Evolutionary conservation across 78 protist species (phyloP), one percentile per base, ranked within the genome.

Genomic region (Pigoraptor vietnamica): DNA sequence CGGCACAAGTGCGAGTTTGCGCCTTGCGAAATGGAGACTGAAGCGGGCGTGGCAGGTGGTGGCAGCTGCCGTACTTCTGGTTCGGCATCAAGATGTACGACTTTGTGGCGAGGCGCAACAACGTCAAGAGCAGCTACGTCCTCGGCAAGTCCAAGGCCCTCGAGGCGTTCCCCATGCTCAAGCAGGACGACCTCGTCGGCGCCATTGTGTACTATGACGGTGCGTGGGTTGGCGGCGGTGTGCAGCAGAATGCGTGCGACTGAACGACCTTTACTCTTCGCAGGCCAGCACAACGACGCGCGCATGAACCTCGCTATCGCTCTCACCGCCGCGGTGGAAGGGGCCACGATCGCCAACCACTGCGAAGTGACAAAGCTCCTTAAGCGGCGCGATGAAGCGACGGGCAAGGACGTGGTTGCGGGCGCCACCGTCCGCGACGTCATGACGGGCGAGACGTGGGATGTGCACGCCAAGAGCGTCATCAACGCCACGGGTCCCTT

Each of bases 401-500:
- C 34, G 0, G 87, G n/a, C 0, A 1, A 90, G 6, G 38, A 39
- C 34, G n/a, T 37, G 82, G 39, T 97, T 19, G 32, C 19, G 25
- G 98, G 98, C 81, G 99, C 96, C 1, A 34, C 88, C 0, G 96
- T 97, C 10, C 82, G 87, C n/a, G 99, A 98, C 93, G 55, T 86
- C 79, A 21, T 95, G 48, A 95, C 97, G 23, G 97, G 97, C 0
- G 95, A 94, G 34, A 55, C 14, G 39, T 94, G 94, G 87, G 87
- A 90, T 23, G 93, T 95, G 33, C 35, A 37, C 14, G 90, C 97
- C 87, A 90, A 87, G 92, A 0, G 34, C 1, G 96, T 97, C 35
- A 90, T 98, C 90, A 96, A 95, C 90, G 98, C 98, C 19, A 91
- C 97, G 0, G 99, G 99, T 0, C 97, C 97, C 35, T 98, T 92